phyloP scores from a whole-genome alignment of 169 alveolate genomes.

The Plasmodium falciparum region DNA sequence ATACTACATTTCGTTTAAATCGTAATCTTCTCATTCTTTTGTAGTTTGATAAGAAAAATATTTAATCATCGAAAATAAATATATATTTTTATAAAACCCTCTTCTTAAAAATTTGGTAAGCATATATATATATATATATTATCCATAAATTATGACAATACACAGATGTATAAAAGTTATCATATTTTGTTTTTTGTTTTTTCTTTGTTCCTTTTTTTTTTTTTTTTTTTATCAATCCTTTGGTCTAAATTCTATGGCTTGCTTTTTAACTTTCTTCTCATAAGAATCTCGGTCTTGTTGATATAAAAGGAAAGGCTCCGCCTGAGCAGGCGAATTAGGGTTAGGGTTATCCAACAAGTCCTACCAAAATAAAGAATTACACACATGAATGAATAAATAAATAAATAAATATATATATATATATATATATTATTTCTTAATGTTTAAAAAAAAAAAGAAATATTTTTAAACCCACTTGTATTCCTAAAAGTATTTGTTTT shows the following conservation, averaged over 20 bases:
- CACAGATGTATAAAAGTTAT: neutral
- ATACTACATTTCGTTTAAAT: too few relatives aligned
- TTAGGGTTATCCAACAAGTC: constrained; percentile 98
- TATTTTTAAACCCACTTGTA: constrained; percentile 87
- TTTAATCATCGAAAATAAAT: neutral
- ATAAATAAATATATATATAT: neutral
- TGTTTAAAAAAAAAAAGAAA: neutral
- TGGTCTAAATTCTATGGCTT: constrained; percentile 84
- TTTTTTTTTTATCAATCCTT: constrained; percentile 57
- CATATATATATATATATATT: neutral
- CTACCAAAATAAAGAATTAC: constrained; percentile 62
- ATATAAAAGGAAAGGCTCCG: constrained; percentile 95
- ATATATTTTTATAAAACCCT: neutral
- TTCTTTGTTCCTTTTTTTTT: neutral
- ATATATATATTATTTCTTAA: neutral
- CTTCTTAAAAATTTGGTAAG: too few relatives aligned
- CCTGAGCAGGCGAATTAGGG: constrained; percentile 97
- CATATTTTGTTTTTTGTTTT: neutral
- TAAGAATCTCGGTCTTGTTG: constrained; percentile 94
- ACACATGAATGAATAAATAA: too few relatives aligned
- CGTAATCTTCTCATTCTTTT: too few relatives aligned
- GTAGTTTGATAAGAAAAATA: too few relatives aligned
- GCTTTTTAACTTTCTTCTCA: constrained; percentile 83
- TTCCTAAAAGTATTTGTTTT: constrained; percentile 97
- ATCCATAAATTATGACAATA: neutral